These are phyloP conservation scores for Geotrichum citri-aurantii DNA, from an alignment of 1,139 yeast genomes.

Conservation along the genomic window DNA sequence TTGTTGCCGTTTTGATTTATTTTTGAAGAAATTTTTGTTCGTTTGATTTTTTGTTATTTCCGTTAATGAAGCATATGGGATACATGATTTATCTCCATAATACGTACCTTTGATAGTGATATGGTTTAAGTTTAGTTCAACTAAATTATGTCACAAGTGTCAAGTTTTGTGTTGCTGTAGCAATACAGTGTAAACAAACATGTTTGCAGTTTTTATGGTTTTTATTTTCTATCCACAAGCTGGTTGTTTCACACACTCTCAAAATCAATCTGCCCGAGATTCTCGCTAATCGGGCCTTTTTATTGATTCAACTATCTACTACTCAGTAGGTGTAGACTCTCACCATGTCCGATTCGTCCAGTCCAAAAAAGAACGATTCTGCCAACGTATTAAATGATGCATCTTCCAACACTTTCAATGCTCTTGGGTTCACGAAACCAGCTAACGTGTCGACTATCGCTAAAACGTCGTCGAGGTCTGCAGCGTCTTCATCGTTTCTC, in stretches of 20 bases:
- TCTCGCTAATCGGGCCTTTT: background rate
- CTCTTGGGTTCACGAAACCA: background rate
- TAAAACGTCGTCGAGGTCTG: constrained; percentile 1
- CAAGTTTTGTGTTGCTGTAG: background rate
- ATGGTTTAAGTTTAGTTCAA: background rate
- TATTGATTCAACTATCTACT: background rate
- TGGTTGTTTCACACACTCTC: background rate
- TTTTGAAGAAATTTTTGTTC: background rate
- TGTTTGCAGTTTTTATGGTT: background rate
- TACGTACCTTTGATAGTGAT: background rate
- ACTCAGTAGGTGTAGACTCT: background rate
- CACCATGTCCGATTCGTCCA: background rate
- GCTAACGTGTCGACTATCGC: background rate
- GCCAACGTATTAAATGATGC: background rate
- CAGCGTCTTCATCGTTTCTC: background rate
- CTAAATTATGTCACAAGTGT: background rate
- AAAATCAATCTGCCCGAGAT: background rate
- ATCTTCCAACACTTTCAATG: background rate
- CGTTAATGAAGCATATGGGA: no score
- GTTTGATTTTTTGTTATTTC: no score
- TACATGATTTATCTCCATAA: no score
- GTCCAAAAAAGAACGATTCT: background rate
- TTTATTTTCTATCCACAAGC: background rate
- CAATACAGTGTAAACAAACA: constrained; percentile 1
- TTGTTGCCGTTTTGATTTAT: background rate